These are phyloP conservation scores for Oleoguttula mirabilis DNA, from an alignment of 495 filamentous ascomycete species.

Conservation along the genomic window DNA sequence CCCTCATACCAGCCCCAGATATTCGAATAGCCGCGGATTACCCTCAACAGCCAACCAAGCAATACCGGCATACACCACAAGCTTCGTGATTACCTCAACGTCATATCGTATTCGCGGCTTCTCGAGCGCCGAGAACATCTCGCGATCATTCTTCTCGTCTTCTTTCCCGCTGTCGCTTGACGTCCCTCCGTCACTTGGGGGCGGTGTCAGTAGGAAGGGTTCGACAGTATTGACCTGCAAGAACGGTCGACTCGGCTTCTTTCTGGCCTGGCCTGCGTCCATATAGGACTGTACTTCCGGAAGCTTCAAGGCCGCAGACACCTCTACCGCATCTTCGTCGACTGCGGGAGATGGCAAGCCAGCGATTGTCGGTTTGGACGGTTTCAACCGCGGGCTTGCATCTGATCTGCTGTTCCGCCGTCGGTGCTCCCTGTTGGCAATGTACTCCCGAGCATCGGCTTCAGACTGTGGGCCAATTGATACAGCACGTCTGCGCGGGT, in stretches of 20 bases:
- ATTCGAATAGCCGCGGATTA: slow-evolving; percentile 54
- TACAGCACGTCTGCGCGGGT: slow-evolving; percentile 67
- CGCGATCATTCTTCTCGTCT: slow-evolving; percentile 51
- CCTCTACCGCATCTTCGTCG: neutral
- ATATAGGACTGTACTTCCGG: neutral
- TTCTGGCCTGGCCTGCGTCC: neutral
- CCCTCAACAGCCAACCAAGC: slow-evolving; percentile 59
- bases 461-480: slow-evolving; percentile 90
- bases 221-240: neutral
- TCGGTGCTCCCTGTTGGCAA: slow-evolving; percentile 79
- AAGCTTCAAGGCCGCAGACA: neutral
- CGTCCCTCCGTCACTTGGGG: slow-evolving; percentile 22
- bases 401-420: slow-evolving; percentile 57
- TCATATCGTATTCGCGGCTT: slow-evolving; percentile 89
- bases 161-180: slow-evolving; percentile 37
- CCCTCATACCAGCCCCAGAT: slow-evolving; percentile 34
- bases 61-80: slow-evolving; percentile 91
- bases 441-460: slow-evolving; percentile 88
- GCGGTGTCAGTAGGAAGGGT: slow-evolving; percentile 29
- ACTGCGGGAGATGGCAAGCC: neutral
- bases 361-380: neutral
- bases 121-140: slow-evolving; percentile 74
- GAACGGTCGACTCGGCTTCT: neutral
- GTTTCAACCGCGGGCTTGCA: neutral
- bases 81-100: slow-evolving; percentile 91